These are phyloP conservation scores for Trichodelitschia bisporula DNA, from an alignment of 495 filamentous ascomycete species.

Conservation along the genomic window DNA sequence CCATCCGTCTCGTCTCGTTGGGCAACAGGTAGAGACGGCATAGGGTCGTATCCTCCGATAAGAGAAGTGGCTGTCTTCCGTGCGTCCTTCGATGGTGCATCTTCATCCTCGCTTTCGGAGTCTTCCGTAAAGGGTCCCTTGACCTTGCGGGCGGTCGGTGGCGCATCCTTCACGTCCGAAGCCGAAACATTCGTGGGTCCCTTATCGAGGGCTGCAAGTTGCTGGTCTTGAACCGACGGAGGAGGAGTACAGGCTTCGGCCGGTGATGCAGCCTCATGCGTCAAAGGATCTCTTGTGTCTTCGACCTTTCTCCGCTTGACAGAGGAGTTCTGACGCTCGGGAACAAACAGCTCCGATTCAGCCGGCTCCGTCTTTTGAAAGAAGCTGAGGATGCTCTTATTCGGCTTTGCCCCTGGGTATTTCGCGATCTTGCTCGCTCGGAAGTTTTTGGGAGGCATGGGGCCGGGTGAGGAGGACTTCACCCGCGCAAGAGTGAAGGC, in stretches of 20 bases:
- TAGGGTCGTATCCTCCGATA: no score
- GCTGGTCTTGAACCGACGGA: conserved; percentile 4
- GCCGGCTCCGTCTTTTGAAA: conserved; percentile 47
- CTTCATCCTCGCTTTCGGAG: conserved; percentile 44
- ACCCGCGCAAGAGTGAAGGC: no score
- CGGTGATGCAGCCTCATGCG: conserved; percentile 7
- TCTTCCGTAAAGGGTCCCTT: conserved; percentile 37
- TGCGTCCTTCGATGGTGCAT: no score
- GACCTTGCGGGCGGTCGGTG: conserved; percentile 8
- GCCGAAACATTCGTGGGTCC: conserved; percentile 18
- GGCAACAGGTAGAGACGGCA: conserved; percentile 1
- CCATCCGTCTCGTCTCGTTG: conserved; percentile 2
- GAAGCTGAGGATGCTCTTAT: conserved; percentile 56
- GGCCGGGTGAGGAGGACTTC: no score
- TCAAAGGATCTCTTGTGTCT: conserved; percentile 1
- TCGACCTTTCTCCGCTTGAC: conserved; percentile 17
- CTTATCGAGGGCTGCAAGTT: conserved; percentile 4
- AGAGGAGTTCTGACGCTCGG: no score
- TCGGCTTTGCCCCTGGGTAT: no score
- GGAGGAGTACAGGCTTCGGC: conserved; percentile 7
- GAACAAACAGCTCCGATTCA: conserved; percentile 14
- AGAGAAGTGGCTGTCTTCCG: no score
- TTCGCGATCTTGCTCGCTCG: conserved; percentile 8
- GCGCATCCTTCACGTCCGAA: conserved; percentile 10
- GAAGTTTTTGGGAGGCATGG: conserved; percentile 6